Percentiles rank a stretch among this genome's conserved stretches.
Evolutionary conservation across 345 rosid genomes (phyloP).

Genomic region (Eucalyptus lansdowneana): DNA sequence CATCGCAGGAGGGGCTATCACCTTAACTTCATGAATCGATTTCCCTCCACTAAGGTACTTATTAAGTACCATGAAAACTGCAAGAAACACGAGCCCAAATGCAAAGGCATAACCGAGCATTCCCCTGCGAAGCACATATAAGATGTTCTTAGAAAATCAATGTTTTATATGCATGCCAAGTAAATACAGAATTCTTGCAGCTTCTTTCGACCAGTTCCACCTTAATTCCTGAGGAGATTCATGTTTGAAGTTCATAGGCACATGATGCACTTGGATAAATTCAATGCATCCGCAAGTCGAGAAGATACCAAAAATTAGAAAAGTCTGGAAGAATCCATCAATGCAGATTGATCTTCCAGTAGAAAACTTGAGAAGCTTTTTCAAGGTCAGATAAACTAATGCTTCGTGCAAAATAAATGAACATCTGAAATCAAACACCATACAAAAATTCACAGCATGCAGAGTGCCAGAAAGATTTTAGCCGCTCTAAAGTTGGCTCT

Average conservation of each 20-base stretch:
- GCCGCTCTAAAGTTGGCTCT: neutral
- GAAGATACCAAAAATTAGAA: neutral
- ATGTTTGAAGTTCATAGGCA: neutral
- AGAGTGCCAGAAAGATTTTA: neutral
- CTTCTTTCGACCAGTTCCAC: neutral
- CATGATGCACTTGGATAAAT: neutral
- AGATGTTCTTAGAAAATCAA: neutral
- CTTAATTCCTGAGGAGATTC: neutral
- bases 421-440: neutral
- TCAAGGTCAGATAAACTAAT: neutral
- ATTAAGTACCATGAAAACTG: conserved; percentile 58
- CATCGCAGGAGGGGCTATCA: conserved; percentile 75
- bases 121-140: conserved; percentile 24
- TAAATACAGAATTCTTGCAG: neutral
- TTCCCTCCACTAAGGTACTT: conserved; percentile 45
- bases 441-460: neutral
- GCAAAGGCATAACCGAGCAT: conserved; percentile 63
- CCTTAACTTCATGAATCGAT: conserved; percentile 45
- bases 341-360: neutral
- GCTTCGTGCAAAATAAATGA: neutral
- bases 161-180: neutral
- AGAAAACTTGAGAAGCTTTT: neutral
- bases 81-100: conserved; percentile 22
- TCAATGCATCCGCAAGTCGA: neutral
- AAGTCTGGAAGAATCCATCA: neutral